Percentiles rank a stretch among this genome's conserved stretches.
Evolutionary conservation across 2,329 filamentous ascomycete genomes (phyloP).

Genomic region (Tolypocladium nubicola): DNA sequence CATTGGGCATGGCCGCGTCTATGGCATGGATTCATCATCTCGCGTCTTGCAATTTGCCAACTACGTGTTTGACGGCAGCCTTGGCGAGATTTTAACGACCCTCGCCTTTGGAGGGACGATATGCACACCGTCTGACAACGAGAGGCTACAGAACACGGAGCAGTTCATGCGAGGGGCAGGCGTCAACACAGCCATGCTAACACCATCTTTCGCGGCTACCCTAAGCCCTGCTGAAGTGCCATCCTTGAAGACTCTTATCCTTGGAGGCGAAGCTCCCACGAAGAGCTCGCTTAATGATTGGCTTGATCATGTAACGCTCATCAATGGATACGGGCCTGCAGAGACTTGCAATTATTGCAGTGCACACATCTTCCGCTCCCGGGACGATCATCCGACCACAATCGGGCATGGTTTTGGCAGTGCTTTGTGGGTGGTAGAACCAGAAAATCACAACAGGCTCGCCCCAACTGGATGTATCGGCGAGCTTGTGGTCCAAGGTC

Average conservation of each 20-base stretch:
- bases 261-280: conserved; percentile 7
- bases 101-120: conserved; percentile 10
- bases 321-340: conserved; percentile 10
- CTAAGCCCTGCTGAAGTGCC: conserved; percentile 7
- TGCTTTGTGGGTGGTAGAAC: conserved; percentile 10
- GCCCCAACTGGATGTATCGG: conserved; percentile 9
- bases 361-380: background rate
- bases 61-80: conserved; percentile 38
- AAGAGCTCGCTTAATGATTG: conserved; percentile 4
- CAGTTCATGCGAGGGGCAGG: background rate
- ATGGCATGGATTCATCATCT: conserved; percentile 33
- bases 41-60: conserved; percentile 42
- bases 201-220: conserved; percentile 2
- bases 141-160: conserved; percentile 4
- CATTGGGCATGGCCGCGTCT: conserved; percentile 32
- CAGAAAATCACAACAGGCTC: conserved; percentile 7
- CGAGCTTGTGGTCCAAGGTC: conserved; percentile 15
- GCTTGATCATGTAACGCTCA: conserved; percentile 6
- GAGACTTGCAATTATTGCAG: conserved; percentile 7
- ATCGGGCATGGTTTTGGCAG: conserved; percentile 7
- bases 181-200: conserved; percentile 1
- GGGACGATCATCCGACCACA: background rate
- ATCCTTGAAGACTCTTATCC: conserved; percentile 2
- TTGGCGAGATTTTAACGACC: conserved; percentile 16
- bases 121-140: conserved; percentile 11